Evolutionary conservation across 805 yeast genomes (phyloP), one percentile per base, ranked within the genome.

Genomic region (Suhomyces canberraensis): DNA sequence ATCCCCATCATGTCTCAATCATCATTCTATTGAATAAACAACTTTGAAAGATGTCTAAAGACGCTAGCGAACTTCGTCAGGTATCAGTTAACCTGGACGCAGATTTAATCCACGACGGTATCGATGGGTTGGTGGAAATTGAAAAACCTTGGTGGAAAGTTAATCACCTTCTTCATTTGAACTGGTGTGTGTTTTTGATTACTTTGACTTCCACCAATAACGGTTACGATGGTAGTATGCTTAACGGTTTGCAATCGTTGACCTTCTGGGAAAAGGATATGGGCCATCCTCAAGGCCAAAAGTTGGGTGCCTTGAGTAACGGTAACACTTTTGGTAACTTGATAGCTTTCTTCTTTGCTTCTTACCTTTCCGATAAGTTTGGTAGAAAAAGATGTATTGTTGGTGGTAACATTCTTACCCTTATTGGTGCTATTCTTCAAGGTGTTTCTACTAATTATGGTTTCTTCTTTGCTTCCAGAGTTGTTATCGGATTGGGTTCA

Each of bases 171-270:
- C 31, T 61, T 3, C 41, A 43, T 20, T 58, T 76, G 42, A 64
- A 68, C 41, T 42, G 56, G 25, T 48, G 63, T 4, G 51, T 75
- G 20, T 53, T 71, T 27, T 54, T 71, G 19, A 59, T 67, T 38
- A 64, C 76, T 16, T 52, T 73, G 28, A 61, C 75, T 17, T 67
- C 79, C 8, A 67, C 76, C 33, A 71, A 70, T 45, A 66, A 42
- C 30, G 58, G 58, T 3, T 52, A 50, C 31, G 58, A 52, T 32
- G 52, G 55, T 21, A 43, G 49, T 11, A 59, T 75, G 64, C 54
- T 75, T 47, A 75, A 75, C 44, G 76, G 76, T 25, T 60, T 75
- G 42, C 79, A 75, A 47, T 55, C 73, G 7, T 60, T 71, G 46
- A 41, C 51, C 1, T 49, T 51, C 20, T 76, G 78, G 76, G 52